Base-by-base conservation (phyloP, 192 early-diverging fungal genomes). In the Gryganskiella cystojenkinii region DNA sequence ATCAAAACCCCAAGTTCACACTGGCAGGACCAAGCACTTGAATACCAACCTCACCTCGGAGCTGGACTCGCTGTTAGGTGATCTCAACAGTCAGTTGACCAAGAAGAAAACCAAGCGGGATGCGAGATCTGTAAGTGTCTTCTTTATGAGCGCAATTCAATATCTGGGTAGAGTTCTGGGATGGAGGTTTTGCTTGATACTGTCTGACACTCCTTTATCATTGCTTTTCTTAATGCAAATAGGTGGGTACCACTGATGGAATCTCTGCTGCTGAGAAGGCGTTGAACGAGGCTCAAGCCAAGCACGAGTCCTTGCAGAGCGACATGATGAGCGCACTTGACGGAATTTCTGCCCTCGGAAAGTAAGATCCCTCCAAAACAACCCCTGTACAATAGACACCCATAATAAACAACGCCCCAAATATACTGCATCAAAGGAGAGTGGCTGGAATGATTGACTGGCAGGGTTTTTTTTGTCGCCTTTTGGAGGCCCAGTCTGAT, bases 301-400 rank as follows among this genome's bases (percentile, higher is more conserved):
- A 69, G 61, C 67, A 78, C 8, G 74, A 78, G 28, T 51, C 61
- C 6, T 46, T 78, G 20, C 74, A 78, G 50, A 20, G 62, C 17
- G 74, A 78, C 42, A 78, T 78, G 74, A 69, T 64, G 61, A 69
- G 50, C 20, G 74, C 74, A 24, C 59, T 78, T 31, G 74, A 78
- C 45, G 74, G 74, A 28, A 78, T 78, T 28, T 78, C 74, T 1
- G 20, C 61, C 24, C 67, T 78, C 4, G 60, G 74, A 49, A 78
- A 78, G 40, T 78, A 64, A 52, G 6, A 34, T 19, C n/a, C 9
- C 49, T 50, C n/a, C 44, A 45, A 17, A 19, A 50, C 20, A 55
- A 7, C 17, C n/a, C 2, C 6, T 10, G 40, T 13, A 51, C 17
- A 0, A 25, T 4, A 30, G 37, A 9, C n/a, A 9, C 37, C 37